Base-by-base conservation (phyloP, 306 rosid genomes). In the Trichosanthes truncata region DNA sequence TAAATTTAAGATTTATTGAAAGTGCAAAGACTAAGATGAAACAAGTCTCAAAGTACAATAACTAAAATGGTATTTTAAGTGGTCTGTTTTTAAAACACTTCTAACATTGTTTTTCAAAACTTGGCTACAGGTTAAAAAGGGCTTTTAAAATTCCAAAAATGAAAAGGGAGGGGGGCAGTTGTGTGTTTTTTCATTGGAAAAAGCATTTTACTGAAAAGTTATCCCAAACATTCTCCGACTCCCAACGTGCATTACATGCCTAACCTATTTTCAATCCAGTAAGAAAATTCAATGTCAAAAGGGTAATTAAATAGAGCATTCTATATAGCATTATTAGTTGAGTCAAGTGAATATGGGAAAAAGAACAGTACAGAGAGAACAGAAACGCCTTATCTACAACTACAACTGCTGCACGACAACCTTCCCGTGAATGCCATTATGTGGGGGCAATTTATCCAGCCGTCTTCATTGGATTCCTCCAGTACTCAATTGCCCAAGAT, bases 361-460 rank as follows among this genome's bases (percentile, higher is more conserved):
- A 53, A 20, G 76, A 72, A 74, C 9, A 48, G 78, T 31, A 29
- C 2, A 51, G 31, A 48, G 62, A 29, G 46, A 74, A 74, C 15
- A 73, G 45, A 51, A 74, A 51, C 4, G 41, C 3, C 41, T 51
- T 74, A 48, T 74, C 78, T 74, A 74, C 26, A 51, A 18, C 62
- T 17, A 74, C 29, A 33, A 49, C 61, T 4, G 62, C 62, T 52
- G 61, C 78, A 73, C 45, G 78, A 46, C 78, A 49, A 74, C 78
- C 62, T 74, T 51, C 29, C 26, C 9, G 78, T 74, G 56, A 31
- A 51, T 6, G 57, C 26, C 78, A 29, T 74, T 74, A 74, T 51
- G 40, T 51, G 48, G 56, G 78, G 78, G 62, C 63, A 52, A n/a
- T 74, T 74, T 31, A 49, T 74, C 61, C 29, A 51, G 20, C 45